Percentiles rank a stretch among this genome's conserved stretches.
phyloP scores from a whole-genome alignment of 106 monocot genomes.

The Phalaenopsis aphrodite region DNA sequence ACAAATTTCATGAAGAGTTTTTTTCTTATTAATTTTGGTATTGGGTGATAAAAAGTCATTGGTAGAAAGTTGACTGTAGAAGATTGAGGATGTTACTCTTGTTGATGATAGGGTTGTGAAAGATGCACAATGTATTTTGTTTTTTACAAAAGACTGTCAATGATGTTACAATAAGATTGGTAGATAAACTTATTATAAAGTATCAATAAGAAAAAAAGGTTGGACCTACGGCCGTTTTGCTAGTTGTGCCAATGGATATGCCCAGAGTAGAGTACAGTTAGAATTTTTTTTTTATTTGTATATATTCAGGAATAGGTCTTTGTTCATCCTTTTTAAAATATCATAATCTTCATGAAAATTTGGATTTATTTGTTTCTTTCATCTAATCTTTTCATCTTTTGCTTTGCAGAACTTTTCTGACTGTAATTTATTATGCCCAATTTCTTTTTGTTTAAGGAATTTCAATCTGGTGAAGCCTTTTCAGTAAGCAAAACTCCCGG shows the following conservation, averaged over 20 bases:
- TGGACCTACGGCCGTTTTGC: background rate
- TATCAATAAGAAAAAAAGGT: background rate
- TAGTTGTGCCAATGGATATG: background rate
- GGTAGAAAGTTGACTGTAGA: no score
- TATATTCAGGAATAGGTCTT: background rate
- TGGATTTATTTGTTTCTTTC: background rate
- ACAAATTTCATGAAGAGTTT: background rate
- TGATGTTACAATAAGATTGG: background rate
- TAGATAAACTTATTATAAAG: background rate
- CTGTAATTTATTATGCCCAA: background rate
- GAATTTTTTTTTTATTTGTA: background rate
- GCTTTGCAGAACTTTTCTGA: background rate
- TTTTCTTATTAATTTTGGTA: no score
- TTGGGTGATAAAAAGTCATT: no score
- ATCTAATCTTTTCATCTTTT: background rate
- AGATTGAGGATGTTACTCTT: background rate
- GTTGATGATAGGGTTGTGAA: background rate
- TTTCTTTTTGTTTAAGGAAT: background rate
- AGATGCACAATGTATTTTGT: background rate
- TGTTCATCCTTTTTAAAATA: background rate
- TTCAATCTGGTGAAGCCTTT: conserved; percentile 35
- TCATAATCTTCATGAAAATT: background rate
- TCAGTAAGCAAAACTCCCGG: conserved; percentile 65
- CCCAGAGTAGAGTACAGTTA: background rate
- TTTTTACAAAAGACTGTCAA: background rate